Conservation (phyloP, 306 rosid species). For the Gillenia trifoliata region DNA sequence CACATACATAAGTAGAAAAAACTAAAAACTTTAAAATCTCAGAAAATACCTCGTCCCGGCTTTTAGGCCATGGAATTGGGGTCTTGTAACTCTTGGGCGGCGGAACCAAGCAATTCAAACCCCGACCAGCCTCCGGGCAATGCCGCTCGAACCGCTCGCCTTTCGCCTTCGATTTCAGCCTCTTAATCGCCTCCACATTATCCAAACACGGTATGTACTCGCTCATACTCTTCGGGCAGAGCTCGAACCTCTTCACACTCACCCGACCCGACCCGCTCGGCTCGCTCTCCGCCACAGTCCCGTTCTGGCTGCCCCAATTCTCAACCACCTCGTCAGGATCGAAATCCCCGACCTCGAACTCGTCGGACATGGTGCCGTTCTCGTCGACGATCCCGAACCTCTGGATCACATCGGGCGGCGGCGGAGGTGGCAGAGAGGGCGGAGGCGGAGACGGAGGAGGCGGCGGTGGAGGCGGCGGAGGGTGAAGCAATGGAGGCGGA, state of each 20-base stretch:
- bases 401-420: constrained; percentile 25
- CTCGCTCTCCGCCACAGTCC: constrained; percentile 27
- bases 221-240: constrained; percentile 51
- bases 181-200: constrained; percentile 54
- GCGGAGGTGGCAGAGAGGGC: constrained; percentile 20
- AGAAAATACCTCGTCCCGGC: constrained; percentile 79
- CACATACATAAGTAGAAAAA: not conserved
- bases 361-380: constrained; percentile 83
- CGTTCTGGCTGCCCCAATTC: constrained; percentile 67
- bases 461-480: constrained; percentile 3
- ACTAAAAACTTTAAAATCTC: not conserved
- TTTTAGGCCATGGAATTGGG: constrained; percentile 90
- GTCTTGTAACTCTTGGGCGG: constrained; percentile 64
- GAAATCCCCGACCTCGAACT: constrained; percentile 68
- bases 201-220: constrained; percentile 96
- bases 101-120: constrained; percentile 85
- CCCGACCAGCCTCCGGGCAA: constrained; percentile 52
- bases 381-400: constrained; percentile 70
- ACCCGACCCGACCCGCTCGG: constrained; percentile 19
- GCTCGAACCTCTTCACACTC: constrained; percentile 43
- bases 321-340: constrained; percentile 60
- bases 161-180: constrained; percentile 52
- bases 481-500: constrained; percentile 4
- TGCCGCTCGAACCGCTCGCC: constrained; percentile 83
- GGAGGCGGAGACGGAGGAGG: constrained; percentile 1